Percentiles rank a stretch among this genome's conserved stretches.
Conservation (phyloP, 805 yeast genomes). For the Pichia eremophila region DNA sequence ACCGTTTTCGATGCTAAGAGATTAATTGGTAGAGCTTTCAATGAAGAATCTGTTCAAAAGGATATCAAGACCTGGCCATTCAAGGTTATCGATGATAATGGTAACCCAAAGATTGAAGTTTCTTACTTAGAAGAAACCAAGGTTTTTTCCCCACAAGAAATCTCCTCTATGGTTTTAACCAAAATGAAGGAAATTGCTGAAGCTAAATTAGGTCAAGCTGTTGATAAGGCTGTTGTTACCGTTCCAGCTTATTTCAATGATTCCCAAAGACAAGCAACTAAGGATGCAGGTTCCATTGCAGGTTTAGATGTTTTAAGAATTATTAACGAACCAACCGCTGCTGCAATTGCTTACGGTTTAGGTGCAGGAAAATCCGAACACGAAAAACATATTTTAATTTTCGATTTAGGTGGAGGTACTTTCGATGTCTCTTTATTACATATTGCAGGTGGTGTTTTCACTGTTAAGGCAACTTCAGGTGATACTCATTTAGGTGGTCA, state of each 20-base stretch:
- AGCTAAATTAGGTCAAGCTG: conserved; percentile 62
- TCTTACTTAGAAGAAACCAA: conserved; percentile 61
- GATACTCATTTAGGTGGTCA: conserved; percentile 99
- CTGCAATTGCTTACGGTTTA: conserved; percentile 98
- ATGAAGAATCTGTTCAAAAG: conserved; percentile 68
- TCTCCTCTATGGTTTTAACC: conserved; percentile 68
- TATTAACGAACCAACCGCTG: conserved; percentile 85
- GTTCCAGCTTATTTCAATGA: conserved; percentile 78
- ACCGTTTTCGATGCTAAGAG: conserved; percentile 79
- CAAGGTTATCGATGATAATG: conserved; percentile 56
- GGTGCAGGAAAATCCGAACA: conserved; percentile 77
- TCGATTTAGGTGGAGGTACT: conserved; percentile 98
- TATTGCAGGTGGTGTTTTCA: conserved; percentile 93
- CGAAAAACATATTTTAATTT: conserved; percentile 84
- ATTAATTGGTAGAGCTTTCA: conserved; percentile 73
- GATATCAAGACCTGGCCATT: conserved; percentile 89
- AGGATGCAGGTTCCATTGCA: conserved; percentile 75
- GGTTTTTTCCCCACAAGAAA: conserved; percentile 66
- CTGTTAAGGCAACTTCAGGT: conserved; percentile 98
- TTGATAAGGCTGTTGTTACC: conserved; percentile 67
- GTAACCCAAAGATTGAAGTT: conserved; percentile 62
- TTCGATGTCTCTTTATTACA: conserved; percentile 92
- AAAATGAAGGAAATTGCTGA: conserved; percentile 80
- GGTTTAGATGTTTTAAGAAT: conserved; percentile 72
- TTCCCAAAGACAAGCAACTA: conserved; percentile 75